phyloP scores from a whole-genome alignment of 805 yeast genomes.

The Blastobotrys robertii region DNA sequence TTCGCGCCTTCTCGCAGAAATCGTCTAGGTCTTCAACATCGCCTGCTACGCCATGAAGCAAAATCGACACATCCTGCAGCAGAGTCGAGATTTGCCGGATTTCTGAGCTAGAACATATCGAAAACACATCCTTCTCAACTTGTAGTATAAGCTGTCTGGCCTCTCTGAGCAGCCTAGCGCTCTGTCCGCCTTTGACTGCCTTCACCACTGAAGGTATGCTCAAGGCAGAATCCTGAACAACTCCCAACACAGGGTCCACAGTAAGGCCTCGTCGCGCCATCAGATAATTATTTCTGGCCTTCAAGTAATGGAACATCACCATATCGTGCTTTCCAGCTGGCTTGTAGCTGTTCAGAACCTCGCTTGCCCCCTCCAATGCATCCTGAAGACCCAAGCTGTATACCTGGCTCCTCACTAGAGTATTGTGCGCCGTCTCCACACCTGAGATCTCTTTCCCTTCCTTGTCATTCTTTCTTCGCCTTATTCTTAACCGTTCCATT shows the following conservation, averaged over 20 bases:
- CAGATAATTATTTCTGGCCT: slow-evolving; percentile 11
- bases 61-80: slow-evolving; percentile 6
- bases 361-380: slow-evolving; percentile 6
- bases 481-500: not conserved
- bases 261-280: slow-evolving; percentile 14
- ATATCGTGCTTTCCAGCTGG: slow-evolving; percentile 4
- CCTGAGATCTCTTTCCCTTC: slow-evolving; percentile 1
- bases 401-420: slow-evolving; percentile 6
- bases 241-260: slow-evolving; percentile 40
- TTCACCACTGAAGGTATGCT: slow-evolving; percentile 32
- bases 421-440: slow-evolving; percentile 5
- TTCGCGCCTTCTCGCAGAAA: too few species aligned
- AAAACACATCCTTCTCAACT: not conserved
- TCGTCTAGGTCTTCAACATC: not conserved
- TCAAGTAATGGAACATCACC: slow-evolving; percentile 9
- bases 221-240: slow-evolving; percentile 41
- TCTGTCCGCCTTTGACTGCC: not conserved
- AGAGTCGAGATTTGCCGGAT: slow-evolving; percentile 8
- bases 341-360: slow-evolving; percentile 5
- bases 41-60: slow-evolving; percentile 9
- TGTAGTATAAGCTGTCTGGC: slow-evolving; percentile 5
- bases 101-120: slow-evolving; percentile 11
- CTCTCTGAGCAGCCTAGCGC: not conserved
- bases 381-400: slow-evolving; percentile 12
- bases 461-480: not conserved